phyloP scores from a whole-genome alignment of 78 protist species.

The Tieghemostelium lacteum region DNA sequence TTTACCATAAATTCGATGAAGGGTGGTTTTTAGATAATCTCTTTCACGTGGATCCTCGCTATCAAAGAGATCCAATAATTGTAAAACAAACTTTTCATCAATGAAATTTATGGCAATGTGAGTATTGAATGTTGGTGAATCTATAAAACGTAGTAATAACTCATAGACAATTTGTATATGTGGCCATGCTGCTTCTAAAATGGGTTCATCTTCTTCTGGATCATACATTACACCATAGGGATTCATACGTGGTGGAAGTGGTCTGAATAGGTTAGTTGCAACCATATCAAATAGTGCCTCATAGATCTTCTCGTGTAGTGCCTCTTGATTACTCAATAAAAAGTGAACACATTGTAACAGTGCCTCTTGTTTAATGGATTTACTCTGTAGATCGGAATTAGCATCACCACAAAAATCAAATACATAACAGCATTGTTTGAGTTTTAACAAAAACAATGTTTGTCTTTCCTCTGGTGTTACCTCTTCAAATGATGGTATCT shows the following conservation, averaged over 20 bases:
- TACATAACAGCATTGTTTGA: conserved; percentile 85
- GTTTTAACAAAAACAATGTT: conserved; percentile 82
- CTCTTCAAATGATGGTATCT: conserved; percentile 52
- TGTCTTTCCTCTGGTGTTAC: conserved; percentile 86
- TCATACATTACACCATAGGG: conserved; percentile 88
- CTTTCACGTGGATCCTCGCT: conserved; percentile 98
- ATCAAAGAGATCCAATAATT: conserved; percentile 93
- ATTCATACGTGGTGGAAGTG: conserved; percentile 86
- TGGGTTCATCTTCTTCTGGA: conserved; percentile 94
- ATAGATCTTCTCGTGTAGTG: conserved; percentile 83
- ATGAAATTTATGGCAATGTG: conserved; percentile 88
- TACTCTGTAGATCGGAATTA: conserved; percentile 53
- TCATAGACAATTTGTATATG: conserved; percentile 93
- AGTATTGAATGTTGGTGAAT: conserved; percentile 89
- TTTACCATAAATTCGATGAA: conserved; percentile 96
- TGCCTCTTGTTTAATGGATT: conserved; percentile 87
- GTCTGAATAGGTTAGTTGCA: conserved; percentile 90
- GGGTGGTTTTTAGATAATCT: conserved; percentile 96
- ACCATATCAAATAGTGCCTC: conserved; percentile 91
- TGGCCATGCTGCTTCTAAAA: conserved; percentile 95
- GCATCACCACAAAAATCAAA: conserved; percentile 90
- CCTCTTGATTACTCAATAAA: conserved; percentile 66
- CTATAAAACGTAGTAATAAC: conserved; percentile 93
- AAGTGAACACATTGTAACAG: conserved; percentile 93
- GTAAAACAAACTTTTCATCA: conserved; percentile 83